Evolutionary conservation across 495 filamentous ascomycete genomes (phyloP).

Genomic region (Xylaria venustula): DNA sequence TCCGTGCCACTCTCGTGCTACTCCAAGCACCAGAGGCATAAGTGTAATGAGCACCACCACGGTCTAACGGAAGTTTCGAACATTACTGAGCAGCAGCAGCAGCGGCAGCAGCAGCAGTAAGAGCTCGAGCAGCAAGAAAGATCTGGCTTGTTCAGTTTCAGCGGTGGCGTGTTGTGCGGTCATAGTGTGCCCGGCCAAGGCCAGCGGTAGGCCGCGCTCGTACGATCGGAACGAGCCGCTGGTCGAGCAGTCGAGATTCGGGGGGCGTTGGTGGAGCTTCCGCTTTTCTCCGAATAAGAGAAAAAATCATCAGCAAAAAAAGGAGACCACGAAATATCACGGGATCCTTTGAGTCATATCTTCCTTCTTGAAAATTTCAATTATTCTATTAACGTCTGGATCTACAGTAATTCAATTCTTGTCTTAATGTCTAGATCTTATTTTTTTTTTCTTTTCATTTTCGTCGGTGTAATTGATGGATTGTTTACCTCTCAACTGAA

Average conservation of each 20-base stretch:
- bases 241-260: not conserved
- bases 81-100: no score
- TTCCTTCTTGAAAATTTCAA: no score
- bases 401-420: no score
- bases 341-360: no score
- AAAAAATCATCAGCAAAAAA: no score
- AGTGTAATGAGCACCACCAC: not conserved
- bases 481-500: no score
- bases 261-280: not conserved
- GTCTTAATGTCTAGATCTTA: no score
- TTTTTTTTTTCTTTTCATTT: no score
- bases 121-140: not conserved
- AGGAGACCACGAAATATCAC: no score
- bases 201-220: not conserved
- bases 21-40: not conserved
- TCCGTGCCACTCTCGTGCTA: conserved; percentile 9
- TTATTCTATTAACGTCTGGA: no score
- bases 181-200: not conserved
- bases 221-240: conserved; percentile 13
- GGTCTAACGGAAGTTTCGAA: conserved; percentile 5
- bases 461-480: no score
- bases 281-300: not conserved
- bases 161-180: conserved; percentile 10
- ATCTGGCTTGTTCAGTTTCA: not conserved
- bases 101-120: no score